A percentile compares a stretch with the other conserved stretches of the same genome.
These are phyloP conservation scores for Yamadazyma takamatsuzukensis DNA, from an alignment of 805 yeast species.

Conservation along the genomic window DNA sequence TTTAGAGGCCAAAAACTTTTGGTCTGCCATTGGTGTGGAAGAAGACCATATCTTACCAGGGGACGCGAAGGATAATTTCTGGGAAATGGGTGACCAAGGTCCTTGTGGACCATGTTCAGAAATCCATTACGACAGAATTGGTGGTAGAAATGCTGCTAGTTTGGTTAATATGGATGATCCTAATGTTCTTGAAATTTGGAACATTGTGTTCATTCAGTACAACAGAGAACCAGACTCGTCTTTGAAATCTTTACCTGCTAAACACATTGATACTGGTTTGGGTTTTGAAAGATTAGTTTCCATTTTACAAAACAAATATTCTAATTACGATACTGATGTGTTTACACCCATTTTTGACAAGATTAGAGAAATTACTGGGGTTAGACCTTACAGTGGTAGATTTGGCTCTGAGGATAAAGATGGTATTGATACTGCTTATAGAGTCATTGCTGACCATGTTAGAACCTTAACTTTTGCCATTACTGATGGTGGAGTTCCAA, in stretches of 20 bases:
- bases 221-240: constrained; percentile 89
- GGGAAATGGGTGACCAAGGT: constrained; percentile 99
- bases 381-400: constrained; percentile 85
- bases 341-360: constrained; percentile 82
- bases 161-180: constrained; percentile 98
- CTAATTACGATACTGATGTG: constrained; percentile 97
- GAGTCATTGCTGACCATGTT: constrained; percentile 98
- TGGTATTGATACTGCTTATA: constrained; percentile 96
- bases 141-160: constrained; percentile 91
- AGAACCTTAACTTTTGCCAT: constrained; percentile 95
- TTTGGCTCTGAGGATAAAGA: constrained; percentile 91
- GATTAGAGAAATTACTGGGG: constrained; percentile 92
- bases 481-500: constrained; percentile 99
- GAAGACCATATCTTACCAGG: constrained; percentile 95
- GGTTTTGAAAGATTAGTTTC: constrained; percentile 98
- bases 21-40: constrained; percentile 85
- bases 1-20: constrained; percentile 82
- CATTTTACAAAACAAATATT: constrained; percentile 81
- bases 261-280: constrained; percentile 98
- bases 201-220: constrained; percentile 93
- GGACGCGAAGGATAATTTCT: constrained; percentile 84
- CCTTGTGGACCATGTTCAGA: constrained; percentile 99
- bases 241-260: constrained; percentile 80
- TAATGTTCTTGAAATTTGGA: constrained; percentile 96
- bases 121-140: constrained; percentile 95